Conservation (phyloP, 1,284 basidiomycete genomes). For the Inonotus obliquus region DNA sequence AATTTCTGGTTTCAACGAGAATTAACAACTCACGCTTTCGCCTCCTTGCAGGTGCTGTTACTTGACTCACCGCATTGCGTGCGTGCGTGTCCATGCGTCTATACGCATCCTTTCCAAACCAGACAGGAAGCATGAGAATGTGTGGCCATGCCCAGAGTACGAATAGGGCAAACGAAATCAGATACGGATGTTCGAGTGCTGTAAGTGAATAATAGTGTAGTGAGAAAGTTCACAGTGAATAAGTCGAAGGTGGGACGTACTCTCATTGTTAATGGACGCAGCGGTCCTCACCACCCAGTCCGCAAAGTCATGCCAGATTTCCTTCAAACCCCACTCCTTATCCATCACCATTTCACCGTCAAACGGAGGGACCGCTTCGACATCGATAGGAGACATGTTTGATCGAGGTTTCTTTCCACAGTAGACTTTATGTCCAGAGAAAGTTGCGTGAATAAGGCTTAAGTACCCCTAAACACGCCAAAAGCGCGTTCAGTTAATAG, state of each 20-base stretch:
- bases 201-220: neutral
- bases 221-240: neutral
- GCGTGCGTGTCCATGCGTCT: slow-evolving; percentile 15
- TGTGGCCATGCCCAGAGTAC: slow-evolving; percentile 18
- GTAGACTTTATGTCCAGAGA: neutral
- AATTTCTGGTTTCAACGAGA: neutral
- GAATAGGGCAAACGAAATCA: slow-evolving; percentile 14
- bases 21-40: slow-evolving; percentile 12
- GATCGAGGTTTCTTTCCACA: neutral
- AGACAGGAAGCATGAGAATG: slow-evolving; percentile 17
- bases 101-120: slow-evolving; percentile 16
- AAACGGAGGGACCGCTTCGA: neutral
- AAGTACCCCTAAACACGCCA: slow-evolving; percentile 5
- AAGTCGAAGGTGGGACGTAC: neutral
- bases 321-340: slow-evolving; percentile 5
- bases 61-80: neutral
- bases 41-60: slow-evolving; percentile 6
- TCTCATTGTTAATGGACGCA: slow-evolving; percentile 11
- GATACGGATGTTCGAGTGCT: slow-evolving; percentile 19
- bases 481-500: slow-evolving; percentile 6
- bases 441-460: neutral
- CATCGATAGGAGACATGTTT: neutral
- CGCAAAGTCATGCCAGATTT: slow-evolving; percentile 3
- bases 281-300: slow-evolving; percentile 3
- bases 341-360: neutral